Base-by-base conservation (phyloP, 306 rosid genomes). In the Psophocarpus tetragonolobus region DNA sequence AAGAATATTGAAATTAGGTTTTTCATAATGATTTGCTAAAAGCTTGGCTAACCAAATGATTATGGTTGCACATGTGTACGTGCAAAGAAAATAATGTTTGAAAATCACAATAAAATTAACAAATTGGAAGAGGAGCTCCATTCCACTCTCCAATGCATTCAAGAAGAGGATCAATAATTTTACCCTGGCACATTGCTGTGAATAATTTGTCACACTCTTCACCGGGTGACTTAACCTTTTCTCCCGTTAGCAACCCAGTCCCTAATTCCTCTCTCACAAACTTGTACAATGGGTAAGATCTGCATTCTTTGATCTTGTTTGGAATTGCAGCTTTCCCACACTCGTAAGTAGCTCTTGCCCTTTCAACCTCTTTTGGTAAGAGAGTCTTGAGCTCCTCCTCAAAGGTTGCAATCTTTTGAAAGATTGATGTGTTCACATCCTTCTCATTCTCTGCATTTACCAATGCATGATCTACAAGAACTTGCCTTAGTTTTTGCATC, bases 41-140 rank as follows among this genome's bases (percentile, higher is more conserved):
- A 21, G 29, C 51, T 38, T 10, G 51, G 13, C 30, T 74, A 84
- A 71, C 23, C 45, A 14, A 29, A 23, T 24, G 39, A 50, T 73
- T 17, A 45, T 64, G 14, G 38, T 57, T 47, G 27, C 66, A 73
- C 80, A 63, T 65, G 63, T 10, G n/a, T 18, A 18, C 21, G 29
- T 30, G 65, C 60, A 72, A 71, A 79, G 6, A 56, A 50, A 54
- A 20, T 32, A 13, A 61, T 61, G 30, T 30, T 86, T 5, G 51
- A 1, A 39, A 30, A n/a, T 4, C 5, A 42, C 3, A 6, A 2
- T 27, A 35, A 73, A 38, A 27, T 80, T 91, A 93, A 38, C 84
- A 89, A 13, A 93, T 83, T 6, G 98, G 97, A 80, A 93, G 86
- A 38, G 98, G 98, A 20, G 88, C 87, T 35, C 98, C 97, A 9